phyloP scores from a whole-genome alignment of 129 eudicot genomes.

The Ambrosia artemisiifolia region DNA sequence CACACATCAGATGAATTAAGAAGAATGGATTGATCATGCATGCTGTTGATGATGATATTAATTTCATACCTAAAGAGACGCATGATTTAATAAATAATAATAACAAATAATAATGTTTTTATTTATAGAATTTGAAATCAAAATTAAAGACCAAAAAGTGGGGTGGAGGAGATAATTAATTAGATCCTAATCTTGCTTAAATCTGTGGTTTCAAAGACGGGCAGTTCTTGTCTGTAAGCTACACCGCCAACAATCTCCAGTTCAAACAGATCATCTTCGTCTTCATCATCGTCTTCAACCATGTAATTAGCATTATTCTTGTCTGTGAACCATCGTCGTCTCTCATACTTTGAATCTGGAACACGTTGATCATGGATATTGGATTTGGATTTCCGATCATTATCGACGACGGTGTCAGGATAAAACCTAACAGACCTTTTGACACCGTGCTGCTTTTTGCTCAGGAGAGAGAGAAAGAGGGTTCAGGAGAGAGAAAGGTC shows the following conservation, averaged over 20 bases:
- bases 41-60: neutral
- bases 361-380: conserved; percentile 7
- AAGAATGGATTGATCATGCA: too few species aligned
- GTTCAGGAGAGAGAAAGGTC: too few species aligned
- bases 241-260: conserved; percentile 52
- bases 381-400: conserved; percentile 21
- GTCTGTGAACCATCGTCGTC: conserved; percentile 31
- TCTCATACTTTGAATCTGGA: conserved; percentile 22
- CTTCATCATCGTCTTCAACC: conserved; percentile 39
- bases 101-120: neutral
- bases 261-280: conserved; percentile 88
- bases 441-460: conserved; percentile 37
- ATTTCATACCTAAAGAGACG: neutral
- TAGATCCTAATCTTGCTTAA: conserved; percentile 46
- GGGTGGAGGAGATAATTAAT: too few species aligned
- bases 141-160: conserved; percentile 7
- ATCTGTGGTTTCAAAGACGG: conserved; percentile 79
- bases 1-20: too few species aligned
- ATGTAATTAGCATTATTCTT: conserved; percentile 24
- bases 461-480: too few species aligned
- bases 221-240: conserved; percentile 58
- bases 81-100: neutral
- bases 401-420: conserved; percentile 48
- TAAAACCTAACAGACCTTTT: conserved; percentile 74
- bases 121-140: conserved; percentile 19